Base-by-base conservation (phyloP, 208 protist genomes). In the Acanthamoeba polyphaga region DNA sequence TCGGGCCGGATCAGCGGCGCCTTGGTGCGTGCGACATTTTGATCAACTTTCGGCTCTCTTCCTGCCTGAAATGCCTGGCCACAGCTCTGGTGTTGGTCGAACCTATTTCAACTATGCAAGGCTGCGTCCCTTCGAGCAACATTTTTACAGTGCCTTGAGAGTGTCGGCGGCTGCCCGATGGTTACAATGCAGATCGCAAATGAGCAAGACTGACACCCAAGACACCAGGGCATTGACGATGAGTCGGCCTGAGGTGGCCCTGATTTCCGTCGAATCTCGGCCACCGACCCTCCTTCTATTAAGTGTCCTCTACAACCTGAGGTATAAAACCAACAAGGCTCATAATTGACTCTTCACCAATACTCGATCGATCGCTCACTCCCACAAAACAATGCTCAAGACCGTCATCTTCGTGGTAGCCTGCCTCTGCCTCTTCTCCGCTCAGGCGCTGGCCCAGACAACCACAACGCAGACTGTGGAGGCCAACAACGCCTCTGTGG, bases 371-470 rank as follows among this genome's bases (percentile, higher is more conserved):
- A 3, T 32, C 49, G 8, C 15, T 34, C 46, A 1, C 22, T 0
- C 29, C 1, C 76, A 0, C n/a, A 7, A 15, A 24, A 58, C 34
- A 12, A 60, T 9, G n/a, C 38, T 85, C 38, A 85, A 85, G 76
- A 29, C 24, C 49, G 38, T 85, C 46, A 12, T 85, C 9, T n/a
- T 85, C 49, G 43, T 22, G 43, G 43, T 49, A n/a, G 66, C 66
- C 55, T 85, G 76, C 49, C 76, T 85, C 29, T 51, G 15, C 76
- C 76, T 85, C 29, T 85, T 85, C 76, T 34, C 46, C 46, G 19
- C 76, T 19, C 38, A 58, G 8, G 76, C 46, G 1, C 76, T 51
- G 17, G 49, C 38, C 46, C 76, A 85, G 29, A 58, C 17, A 3
- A 17, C 62, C 0, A 68, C 19, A 3, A 85, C 76, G 46, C 76